Evolutionary conservation across 169 alveolate genomes (phyloP).

Genomic region (Plasmodium chabaudi): DNA sequence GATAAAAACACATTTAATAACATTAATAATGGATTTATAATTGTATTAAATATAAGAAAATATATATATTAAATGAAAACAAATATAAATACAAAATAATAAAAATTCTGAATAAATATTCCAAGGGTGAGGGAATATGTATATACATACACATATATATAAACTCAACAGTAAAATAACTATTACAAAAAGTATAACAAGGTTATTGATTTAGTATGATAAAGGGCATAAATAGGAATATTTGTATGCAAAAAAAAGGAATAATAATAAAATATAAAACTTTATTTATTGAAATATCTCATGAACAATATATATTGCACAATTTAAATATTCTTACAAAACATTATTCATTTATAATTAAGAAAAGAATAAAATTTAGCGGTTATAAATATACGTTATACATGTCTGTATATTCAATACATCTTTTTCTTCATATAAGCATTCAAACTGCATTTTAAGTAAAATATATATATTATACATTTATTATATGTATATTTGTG

Average conservation of each 20-base stretch:
- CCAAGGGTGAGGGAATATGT: background rate
- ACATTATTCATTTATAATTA: background rate
- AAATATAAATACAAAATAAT: constrained; percentile 2
- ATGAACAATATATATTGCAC: background rate
- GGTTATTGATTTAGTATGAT: background rate
- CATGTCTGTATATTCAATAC: background rate
- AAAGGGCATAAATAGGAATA: background rate
- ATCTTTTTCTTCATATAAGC: background rate
- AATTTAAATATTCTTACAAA: constrained; percentile 9
- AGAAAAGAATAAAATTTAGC: background rate
- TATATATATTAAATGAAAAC: background rate
- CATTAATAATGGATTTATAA: constrained; percentile 7
- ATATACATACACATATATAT: background rate
- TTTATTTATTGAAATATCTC: background rate
- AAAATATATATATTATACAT: too few relatives aligned
- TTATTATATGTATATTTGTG: too few relatives aligned
- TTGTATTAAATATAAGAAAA: constrained; percentile 7
- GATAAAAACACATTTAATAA: constrained; percentile 3
- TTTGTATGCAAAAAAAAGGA: background rate
- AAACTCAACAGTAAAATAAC: background rate
- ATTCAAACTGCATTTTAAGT: too few relatives aligned
- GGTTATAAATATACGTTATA: background rate
- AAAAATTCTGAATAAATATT: background rate
- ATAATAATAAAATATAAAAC: background rate
- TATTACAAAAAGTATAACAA: background rate